Conservation (phyloP, 805 yeast species). For the Jamesozyma piceae region DNA sequence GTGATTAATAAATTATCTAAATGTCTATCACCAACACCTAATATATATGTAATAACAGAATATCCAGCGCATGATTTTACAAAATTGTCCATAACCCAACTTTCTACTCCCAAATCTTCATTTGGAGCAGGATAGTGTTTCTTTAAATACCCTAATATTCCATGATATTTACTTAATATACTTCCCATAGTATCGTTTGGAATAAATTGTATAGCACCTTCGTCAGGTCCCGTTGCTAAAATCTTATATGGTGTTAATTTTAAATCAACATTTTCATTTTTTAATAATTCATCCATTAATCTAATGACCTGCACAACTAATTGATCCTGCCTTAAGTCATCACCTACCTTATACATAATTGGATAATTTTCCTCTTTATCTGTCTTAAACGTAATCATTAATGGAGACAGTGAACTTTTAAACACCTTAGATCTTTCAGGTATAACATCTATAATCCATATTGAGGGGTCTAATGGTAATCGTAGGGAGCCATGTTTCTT, state of each 20-base stretch:
- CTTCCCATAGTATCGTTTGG: conserved; percentile 84
- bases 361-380: conserved; percentile 47
- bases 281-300: conserved; percentile 79
- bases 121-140: conserved; percentile 50
- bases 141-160: conserved; percentile 63
- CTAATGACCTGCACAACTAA: conserved; percentile 88
- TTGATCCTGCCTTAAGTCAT: conserved; percentile 91
- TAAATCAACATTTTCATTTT: conserved; percentile 84
- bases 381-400: conserved; percentile 71
- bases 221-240: conserved; percentile 80
- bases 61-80: conserved; percentile 95
- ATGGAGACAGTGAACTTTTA: conserved; percentile 83
- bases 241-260: conserved; percentile 82
- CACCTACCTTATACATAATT: conserved; percentile 91
- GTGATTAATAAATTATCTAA: conserved; percentile 77
- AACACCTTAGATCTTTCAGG: conserved; percentile 80
- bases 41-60: conserved; percentile 85
- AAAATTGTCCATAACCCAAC: conserved; percentile 80
- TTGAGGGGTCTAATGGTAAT: conserved; percentile 76
- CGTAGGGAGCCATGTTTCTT: conserved; percentile 41
- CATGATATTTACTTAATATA: conserved; percentile 64
- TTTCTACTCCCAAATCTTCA: conserved; percentile 30
- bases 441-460: conserved; percentile 62
- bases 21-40: conserved; percentile 97
- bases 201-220: conserved; percentile 90